Conservation (phyloP, 345 rosid species). For the Eucalyptus curtisii region DNA sequence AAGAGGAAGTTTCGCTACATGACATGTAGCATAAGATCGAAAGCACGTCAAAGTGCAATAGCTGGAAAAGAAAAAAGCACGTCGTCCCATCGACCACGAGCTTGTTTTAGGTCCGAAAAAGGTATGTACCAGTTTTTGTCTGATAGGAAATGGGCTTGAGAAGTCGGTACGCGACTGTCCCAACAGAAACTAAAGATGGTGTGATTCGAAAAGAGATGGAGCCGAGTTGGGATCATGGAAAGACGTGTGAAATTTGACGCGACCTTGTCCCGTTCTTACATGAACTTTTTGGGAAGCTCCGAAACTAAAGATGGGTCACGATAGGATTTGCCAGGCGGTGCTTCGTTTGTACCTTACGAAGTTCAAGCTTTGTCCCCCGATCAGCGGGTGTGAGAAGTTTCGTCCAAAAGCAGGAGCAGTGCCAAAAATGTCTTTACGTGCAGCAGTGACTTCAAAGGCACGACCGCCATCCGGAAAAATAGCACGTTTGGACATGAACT, state of each 20-base stretch:
- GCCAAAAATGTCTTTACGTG: neutral
- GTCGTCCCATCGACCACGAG: neutral
- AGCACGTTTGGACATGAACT: neutral
- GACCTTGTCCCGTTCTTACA: neutral
- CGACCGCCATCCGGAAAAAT: neutral
- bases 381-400: neutral
- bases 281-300: neutral
- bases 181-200: neutral
- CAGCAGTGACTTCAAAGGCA: neutral
- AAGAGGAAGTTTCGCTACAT: neutral
- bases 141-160: neutral
- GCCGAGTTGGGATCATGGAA: neutral
- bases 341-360: neutral
- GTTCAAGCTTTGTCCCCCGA: neutral
- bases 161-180: neutral
- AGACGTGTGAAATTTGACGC: neutral
- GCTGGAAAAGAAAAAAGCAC: neutral
- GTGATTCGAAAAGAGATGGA: neutral
- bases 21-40: neutral
- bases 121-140: neutral
- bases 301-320: neutral
- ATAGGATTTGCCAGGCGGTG: neutral
- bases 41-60: neutral
- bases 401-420: neutral
- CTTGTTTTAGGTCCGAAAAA: neutral